Conservation (phyloP, 1,284 basidiomycete species). For the Puccinia polysora region DNA sequence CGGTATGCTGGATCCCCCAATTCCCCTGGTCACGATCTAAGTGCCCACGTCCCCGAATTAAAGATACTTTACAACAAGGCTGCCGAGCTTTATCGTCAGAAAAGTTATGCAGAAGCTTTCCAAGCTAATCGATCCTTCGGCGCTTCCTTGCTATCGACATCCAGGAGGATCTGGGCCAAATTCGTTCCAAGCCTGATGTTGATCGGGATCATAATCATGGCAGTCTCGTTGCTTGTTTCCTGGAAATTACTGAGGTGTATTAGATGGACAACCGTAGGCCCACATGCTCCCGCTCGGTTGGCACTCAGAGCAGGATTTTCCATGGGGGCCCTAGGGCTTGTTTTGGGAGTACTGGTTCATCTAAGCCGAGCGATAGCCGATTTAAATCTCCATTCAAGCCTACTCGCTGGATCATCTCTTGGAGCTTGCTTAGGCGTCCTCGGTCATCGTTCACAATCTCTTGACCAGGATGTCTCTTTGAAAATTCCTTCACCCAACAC, state of each 20-base stretch:
- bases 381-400: background rate
- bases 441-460: background rate
- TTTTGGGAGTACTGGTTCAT: background rate
- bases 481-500: conserved; percentile 13
- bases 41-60: conserved; percentile 50
- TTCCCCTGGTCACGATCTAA: conserved; percentile 66
- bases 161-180: conserved; percentile 86
- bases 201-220: conserved; percentile 59
- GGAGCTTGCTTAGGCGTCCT: conserved; percentile 21
- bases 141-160: conserved; percentile 14
- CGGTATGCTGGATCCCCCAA: conserved; percentile 64
- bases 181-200: conserved; percentile 77
- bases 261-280: background rate
- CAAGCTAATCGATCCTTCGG: conserved; percentile 25
- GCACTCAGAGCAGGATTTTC: background rate
- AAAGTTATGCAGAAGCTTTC: conserved; percentile 6
- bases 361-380: conserved; percentile 44
- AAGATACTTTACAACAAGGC: conserved; percentile 47
- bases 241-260: conserved; percentile 3
- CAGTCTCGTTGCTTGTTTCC: conserved; percentile 49
- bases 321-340: background rate
- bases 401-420: conserved; percentile 11
- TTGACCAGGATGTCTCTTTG: background rate
- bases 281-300: conserved; percentile 17
- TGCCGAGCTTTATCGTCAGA: conserved; percentile 46